Evolutionary conservation across 768 basidiomycete species (phyloP).

Genomic region (Termitomyces sp.): DNA sequence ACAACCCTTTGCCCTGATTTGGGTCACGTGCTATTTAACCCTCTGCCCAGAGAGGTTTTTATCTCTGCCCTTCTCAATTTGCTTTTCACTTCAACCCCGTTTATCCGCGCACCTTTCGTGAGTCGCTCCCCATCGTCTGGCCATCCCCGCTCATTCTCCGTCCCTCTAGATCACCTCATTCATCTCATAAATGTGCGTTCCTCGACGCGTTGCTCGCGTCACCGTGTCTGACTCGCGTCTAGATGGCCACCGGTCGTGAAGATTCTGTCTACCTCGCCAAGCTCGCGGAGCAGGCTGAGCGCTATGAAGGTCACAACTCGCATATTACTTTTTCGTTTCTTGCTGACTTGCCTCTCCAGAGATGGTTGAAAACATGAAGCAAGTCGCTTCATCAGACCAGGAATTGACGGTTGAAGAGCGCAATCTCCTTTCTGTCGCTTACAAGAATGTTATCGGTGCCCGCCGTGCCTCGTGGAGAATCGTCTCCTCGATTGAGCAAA

Average conservation of each 20-base stretch:
- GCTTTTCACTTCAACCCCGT: slow-evolving; percentile 35
- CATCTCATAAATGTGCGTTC: slow-evolving; percentile 38
- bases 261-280: slow-evolving; percentile 99
- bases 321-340: slow-evolving; percentile 8
- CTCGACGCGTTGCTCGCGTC: slow-evolving; percentile 28
- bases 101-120: slow-evolving; percentile 38
- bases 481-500: slow-evolving; percentile 97
- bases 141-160: neutral
- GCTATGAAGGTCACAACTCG: slow-evolving; percentile 75
- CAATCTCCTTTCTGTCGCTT: slow-evolving; percentile 95
- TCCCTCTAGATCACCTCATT: slow-evolving; percentile 12
- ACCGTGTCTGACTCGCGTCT: slow-evolving; percentile 23
- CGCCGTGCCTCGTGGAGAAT: slow-evolving; percentile 98
- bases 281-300: slow-evolving; percentile 99
- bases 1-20: slow-evolving; percentile 43
- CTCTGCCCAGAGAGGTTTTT: slow-evolving; percentile 67
- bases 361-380: slow-evolving; percentile 99
- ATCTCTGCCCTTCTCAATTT: slow-evolving; percentile 50
- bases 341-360: slow-evolving; percentile 38
- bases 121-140: slow-evolving; percentile 34
- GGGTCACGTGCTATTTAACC: slow-evolving; percentile 45
- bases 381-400: slow-evolving; percentile 94
- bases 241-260: slow-evolving; percentile 89
- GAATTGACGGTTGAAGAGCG: slow-evolving; percentile 98
- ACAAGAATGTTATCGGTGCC: slow-evolving; percentile 99